Conservation (phyloP, 192 early-diverging fungal species). For the Diversispora epigaea region DNA sequence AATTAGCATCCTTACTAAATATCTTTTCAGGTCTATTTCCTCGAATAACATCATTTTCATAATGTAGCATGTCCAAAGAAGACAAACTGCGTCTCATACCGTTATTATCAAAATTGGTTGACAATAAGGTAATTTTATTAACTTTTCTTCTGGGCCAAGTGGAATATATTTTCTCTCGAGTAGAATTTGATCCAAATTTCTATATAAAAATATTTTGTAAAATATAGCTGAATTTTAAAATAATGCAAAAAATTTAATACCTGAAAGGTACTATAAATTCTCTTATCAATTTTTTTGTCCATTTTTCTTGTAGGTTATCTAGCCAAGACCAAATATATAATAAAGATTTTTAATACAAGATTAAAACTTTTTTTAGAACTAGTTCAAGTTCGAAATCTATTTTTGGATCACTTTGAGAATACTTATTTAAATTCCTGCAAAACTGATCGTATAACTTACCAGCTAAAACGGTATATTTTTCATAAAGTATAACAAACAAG, state of each 20-base stretch:
- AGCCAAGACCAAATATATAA: slow-evolving; percentile 15
- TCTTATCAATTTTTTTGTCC: slow-evolving; percentile 12
- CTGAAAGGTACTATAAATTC: slow-evolving; percentile 20
- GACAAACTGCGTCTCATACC: slow-evolving; percentile 7
- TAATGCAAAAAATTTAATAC: slow-evolving; percentile 8
- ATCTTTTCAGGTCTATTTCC: slow-evolving; percentile 15
- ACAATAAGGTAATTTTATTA: slow-evolving; percentile 11
- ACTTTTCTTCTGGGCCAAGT: too few species aligned
- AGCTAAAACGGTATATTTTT: too few species aligned
- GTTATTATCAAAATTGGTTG: slow-evolving; percentile 23
- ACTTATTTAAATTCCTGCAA: too few species aligned
- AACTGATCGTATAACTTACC: too few species aligned
- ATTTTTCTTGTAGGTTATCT: slow-evolving; percentile 22
- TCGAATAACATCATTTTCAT: slow-evolving; percentile 20
- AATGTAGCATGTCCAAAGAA: slow-evolving; percentile 23
- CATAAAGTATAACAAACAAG: too few species aligned
- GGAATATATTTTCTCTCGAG: too few species aligned
- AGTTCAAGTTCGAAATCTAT: too few species aligned
- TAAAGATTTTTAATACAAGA: too few species aligned
- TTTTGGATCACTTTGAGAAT: too few species aligned
- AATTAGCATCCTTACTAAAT: neutral
- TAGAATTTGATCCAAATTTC: too few species aligned
- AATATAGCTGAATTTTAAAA: slow-evolving; percentile 9
- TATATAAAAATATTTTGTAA: neutral
- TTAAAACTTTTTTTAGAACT: too few species aligned